Evolutionary conservation across 106 monocot species (phyloP), one percentile per base, ranked within the genome.

Genomic region (Posidonia australis): DNA sequence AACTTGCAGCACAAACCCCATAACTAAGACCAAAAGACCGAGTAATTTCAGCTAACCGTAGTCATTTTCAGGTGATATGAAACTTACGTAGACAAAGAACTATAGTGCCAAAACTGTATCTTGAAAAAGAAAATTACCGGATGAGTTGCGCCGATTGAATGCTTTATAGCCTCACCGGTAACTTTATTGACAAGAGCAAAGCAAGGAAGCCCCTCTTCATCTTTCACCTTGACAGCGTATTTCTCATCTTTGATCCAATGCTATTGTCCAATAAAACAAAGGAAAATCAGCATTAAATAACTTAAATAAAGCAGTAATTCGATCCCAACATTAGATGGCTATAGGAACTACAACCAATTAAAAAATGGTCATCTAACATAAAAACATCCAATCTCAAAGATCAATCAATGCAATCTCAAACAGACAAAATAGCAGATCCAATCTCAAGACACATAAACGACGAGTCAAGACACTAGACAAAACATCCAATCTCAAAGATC

Each of bases 181-280:
- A 63, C 81, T 58, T 79, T 84, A 75, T 88, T 83, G 43, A 88
- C 81, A 31, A 92, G 77, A 46, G 86, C 84, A 75, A 92, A 92
- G 27, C 69, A 63, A 0, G 91, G 86, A 52, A 77, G 75, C 0
- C 87, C 87, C 57, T 84, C 87, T 58, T 80, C 79, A 65, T 92
- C 92, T 77, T 84, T 81, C 63, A 87, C 71, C 54, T 51, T 75
- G 23, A 79, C 76, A 70, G 83, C 79, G 70, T 61, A 75, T 54
- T 70, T 84, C 75, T 82, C 68, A 64, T 87, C 91, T 67, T 92
- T 92, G 77, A 86, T 77, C 91, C 91, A 92, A 58, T 87, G 91
- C 91, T 92, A 65, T 24, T 28, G 6, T 31, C 60, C 29, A 68
- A 23, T 25, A 28, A 43, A 14, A 20, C 48, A 52, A 19, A 60